Percentiles rank a stretch among this genome's conserved stretches.
Evolutionary conservation across 495 filamentous ascomycete species (phyloP).

Genomic region (Staphylotrichum tortipilum): DNA sequence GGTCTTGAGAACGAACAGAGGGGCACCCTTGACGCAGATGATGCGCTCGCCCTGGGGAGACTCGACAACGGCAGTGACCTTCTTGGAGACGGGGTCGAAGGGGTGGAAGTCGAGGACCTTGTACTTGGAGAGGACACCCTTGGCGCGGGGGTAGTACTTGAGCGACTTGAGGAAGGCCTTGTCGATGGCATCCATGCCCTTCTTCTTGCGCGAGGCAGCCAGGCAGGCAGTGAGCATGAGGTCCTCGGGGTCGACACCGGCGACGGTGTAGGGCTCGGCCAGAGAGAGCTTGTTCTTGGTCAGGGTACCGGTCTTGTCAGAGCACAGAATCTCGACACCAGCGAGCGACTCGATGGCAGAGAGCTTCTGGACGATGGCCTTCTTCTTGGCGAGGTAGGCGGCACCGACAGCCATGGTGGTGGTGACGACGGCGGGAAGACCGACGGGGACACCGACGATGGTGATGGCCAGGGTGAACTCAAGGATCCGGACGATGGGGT

Average conservation of each 20-base stretch:
- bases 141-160: constrained; percentile 68
- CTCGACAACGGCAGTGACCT: constrained; percentile 76
- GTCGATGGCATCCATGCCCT: constrained; percentile 91
- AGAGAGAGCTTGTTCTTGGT: constrained; percentile 90
- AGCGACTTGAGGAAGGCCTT: constrained; percentile 85
- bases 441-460: constrained; percentile 91
- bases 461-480: constrained; percentile 80
- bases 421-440: constrained; percentile 91
- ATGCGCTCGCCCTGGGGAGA: constrained; percentile 73
- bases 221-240: constrained; percentile 88
- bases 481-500: constrained; percentile 63
- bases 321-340: constrained; percentile 94
- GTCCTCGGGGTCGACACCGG: constrained; percentile 69
- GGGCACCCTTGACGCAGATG: constrained; percentile 85
- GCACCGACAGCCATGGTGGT: constrained; percentile 96
- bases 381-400: constrained; percentile 87
- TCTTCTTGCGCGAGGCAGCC: constrained; percentile 86
- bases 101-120: constrained; percentile 73
- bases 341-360: constrained; percentile 91
- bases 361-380: constrained; percentile 94
- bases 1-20: constrained; percentile 72
- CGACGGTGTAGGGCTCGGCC: constrained; percentile 71
- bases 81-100: constrained; percentile 93
- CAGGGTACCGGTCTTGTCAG: constrained; percentile 90
- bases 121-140: constrained; percentile 65